Percentiles rank a stretch among this genome's conserved stretches.
Conservation (phyloP, 345 rosid species). For the Moricandia moricandioides region DNA sequence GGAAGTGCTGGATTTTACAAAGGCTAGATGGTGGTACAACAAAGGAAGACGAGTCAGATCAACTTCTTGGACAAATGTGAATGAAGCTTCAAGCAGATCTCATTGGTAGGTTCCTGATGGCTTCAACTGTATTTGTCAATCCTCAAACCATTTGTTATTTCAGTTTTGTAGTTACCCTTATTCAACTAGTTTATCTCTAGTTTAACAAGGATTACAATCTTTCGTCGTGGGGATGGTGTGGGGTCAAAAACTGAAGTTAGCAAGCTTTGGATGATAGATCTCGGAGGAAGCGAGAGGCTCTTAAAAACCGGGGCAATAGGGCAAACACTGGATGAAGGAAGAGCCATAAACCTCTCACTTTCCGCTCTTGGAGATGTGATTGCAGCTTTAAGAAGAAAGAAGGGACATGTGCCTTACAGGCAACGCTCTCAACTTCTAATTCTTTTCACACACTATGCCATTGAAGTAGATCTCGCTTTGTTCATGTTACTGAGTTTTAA, state of each 20-base stretch:
- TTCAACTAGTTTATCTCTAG: conserved; percentile 67
- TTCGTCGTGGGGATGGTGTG: conserved; percentile 50
- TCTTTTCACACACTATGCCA: conserved; percentile 1
- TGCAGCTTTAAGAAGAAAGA: conserved; percentile 81
- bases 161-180: conserved; percentile 26
- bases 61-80: conserved; percentile 83
- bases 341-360: conserved; percentile 90
- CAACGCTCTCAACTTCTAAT: conserved; percentile 41
- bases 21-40: conserved; percentile 78
- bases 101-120: conserved; percentile 67
- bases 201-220: conserved; percentile 77
- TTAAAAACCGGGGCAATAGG: conserved; percentile 83
- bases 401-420: conserved; percentile 94
- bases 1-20: conserved; percentile 51
- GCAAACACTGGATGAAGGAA: conserved; percentile 81
- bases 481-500: conserved; percentile 18
- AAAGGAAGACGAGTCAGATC: conserved; percentile 74
- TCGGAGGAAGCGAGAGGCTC: conserved; percentile 92
- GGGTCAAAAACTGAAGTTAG: conserved; percentile 63
- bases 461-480: conserved; percentile 9
- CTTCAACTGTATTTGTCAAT: conserved; percentile 2
- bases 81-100: conserved; percentile 87
- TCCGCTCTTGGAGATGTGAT: conserved; percentile 93
- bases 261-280: conserved; percentile 98
- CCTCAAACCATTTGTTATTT: conserved; percentile 40